A percentile compares a stretch with the other conserved stretches of the same genome.
Evolutionary conservation across 345 rosid species (phyloP).

Genomic region (Camelina laxa): DNA sequence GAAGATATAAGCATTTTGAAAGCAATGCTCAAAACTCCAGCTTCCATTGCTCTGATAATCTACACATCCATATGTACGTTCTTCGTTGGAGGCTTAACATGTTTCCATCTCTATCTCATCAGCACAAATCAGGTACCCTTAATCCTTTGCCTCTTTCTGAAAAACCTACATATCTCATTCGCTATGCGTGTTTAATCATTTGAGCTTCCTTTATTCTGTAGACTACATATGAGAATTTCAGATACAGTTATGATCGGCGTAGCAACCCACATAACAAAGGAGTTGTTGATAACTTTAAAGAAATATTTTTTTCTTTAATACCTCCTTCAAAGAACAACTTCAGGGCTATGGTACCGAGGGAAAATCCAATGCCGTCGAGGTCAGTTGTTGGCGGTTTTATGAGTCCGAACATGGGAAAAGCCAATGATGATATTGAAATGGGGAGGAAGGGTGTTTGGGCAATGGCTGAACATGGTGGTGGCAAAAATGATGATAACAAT

Average conservation of each 20-base stretch:
- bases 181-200: neutral
- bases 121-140: constrained; percentile 72
- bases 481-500: constrained; percentile 42
- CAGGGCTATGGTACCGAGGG: constrained; percentile 68
- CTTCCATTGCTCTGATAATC: constrained; percentile 72
- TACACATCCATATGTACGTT: constrained; percentile 74
- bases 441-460: constrained; percentile 96
- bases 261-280: constrained; percentile 86
- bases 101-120: constrained; percentile 85
- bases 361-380: constrained; percentile 61
- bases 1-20: constrained; percentile 60
- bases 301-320: constrained; percentile 68
- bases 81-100: constrained; percentile 94
- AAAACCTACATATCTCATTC: neutral
- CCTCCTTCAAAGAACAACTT: constrained; percentile 77
- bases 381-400: constrained; percentile 70
- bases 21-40: constrained; percentile 72
- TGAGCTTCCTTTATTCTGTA: constrained; percentile 42
- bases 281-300: constrained; percentile 69
- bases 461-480: constrained; percentile 63
- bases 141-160: neutral
- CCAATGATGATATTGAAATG: constrained; percentile 81
- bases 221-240: constrained; percentile 92
- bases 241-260: constrained; percentile 69
- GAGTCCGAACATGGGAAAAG: constrained; percentile 94